phyloP scores from a whole-genome alignment of 2,329 filamentous ascomycete genomes.

The Dactylellina drechsleri region DNA sequence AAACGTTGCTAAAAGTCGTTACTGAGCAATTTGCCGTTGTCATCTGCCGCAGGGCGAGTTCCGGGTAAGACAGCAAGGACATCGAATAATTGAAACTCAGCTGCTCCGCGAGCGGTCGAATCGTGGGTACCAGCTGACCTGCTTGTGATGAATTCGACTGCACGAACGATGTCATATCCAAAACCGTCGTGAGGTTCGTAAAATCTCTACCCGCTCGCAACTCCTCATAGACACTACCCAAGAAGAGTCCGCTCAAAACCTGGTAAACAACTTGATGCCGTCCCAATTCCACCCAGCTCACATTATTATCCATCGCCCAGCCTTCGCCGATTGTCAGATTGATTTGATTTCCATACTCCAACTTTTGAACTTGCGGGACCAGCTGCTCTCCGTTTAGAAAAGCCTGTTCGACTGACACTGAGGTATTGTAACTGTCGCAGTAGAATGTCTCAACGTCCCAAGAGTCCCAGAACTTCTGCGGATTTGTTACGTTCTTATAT shows the following conservation, averaged over 20 bases:
- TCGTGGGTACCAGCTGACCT: slow-evolving; percentile 24
- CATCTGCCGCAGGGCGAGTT: slow-evolving; percentile 12
- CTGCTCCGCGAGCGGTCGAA: slow-evolving; percentile 31
- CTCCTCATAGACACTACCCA: slow-evolving; percentile 20
- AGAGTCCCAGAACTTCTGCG: slow-evolving; percentile 13
- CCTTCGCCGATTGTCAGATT: not conserved
- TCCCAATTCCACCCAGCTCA: slow-evolving; percentile 7
- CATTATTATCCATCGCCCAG: slow-evolving; percentile 7
- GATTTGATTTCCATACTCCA: slow-evolving; percentile 20
- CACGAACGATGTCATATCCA: slow-evolving; percentile 44
- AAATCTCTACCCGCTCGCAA: slow-evolving; percentile 8
- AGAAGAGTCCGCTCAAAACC: slow-evolving; percentile 24
- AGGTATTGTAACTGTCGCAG: slow-evolving; percentile 37
- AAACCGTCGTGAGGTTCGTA: slow-evolving; percentile 24
- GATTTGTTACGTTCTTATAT: not conserved
- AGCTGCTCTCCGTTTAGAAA: slow-evolving; percentile 29
- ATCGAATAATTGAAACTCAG: slow-evolving; percentile 48
- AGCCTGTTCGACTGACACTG: slow-evolving; percentile 13
- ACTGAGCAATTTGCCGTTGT: slow-evolving; percentile 25
- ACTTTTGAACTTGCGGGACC: slow-evolving; percentile 10
- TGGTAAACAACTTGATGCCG: slow-evolving; percentile 25
- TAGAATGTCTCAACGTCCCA: slow-evolving; percentile 37
- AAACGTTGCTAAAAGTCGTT: slow-evolving; percentile 43
- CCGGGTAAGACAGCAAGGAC: slow-evolving; percentile 27
- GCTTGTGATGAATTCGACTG: slow-evolving; percentile 14